Base-by-base conservation (phyloP, 495 filamentous ascomycete species). In the Xylaria sp. region DNA sequence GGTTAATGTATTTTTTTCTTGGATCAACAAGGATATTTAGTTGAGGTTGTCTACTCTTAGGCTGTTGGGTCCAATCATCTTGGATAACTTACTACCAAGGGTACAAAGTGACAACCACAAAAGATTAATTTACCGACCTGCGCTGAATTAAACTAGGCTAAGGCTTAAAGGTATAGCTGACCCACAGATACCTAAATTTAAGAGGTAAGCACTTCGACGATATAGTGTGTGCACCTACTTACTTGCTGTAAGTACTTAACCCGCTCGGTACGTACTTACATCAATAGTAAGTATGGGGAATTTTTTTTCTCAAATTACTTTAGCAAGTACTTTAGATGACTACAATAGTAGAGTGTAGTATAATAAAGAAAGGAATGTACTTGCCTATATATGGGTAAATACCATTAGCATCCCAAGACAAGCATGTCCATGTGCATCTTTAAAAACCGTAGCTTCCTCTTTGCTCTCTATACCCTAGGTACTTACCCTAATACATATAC, bases 111-210 rank as follows among this genome's bases (percentile, higher is more conserved):
- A n/a, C n/a, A n/a, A n/a, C n/a, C n/a, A n/a, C n/a, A n/a, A n/a
- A n/a, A n/a, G 37, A 64, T 64, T 48, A 46, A 64, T 48, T 50
- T 26, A 65, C 44, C 44, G 29, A 65, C 29, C 12, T 65, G 62
- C 44, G 19, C 15, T 15, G 61, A 31, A 29, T 64, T 33, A 33
- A 26, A 17, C 11, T 64, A 48, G 33, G 6, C 21, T 2, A 58
- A 58, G 35, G n/a, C 53, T 6, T 35, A 7, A 21, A 37, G 55
- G 31, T 55, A 55, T 55, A 55, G 24, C 50, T 5, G 50, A 15
- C 50, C 50, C 24, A 29, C 12, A 29, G 24, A 12, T 26, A 29
- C 24, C 4, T 31, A 17, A 15, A 11, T 41, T 6, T 29, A 24
- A 1, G 19, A 9, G 21, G 59, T 61, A 19, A 21, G 37, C n/a